Conservation (phyloP, 2,329 filamentous ascomycete species). For the Pseudogymnoascus sp. region DNA sequence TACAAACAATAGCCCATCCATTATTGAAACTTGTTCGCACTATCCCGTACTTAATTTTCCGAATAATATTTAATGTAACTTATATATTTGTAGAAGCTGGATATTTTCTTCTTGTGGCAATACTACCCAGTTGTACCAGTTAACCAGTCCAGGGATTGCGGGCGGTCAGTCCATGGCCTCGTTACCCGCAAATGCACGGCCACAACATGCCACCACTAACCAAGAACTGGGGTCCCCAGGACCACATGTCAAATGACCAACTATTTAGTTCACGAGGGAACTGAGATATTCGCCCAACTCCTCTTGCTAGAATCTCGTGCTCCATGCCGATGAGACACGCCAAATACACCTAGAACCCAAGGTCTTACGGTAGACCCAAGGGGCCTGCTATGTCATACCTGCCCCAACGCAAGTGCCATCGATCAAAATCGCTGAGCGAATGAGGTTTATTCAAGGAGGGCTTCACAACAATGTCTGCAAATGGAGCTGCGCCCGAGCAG, state of each 20-base stretch:
- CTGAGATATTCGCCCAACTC: background rate
- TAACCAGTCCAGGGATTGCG: background rate
- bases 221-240: slow-evolving; percentile 1
- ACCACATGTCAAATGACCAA: slow-evolving; percentile 6
- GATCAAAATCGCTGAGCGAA: background rate
- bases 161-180: background rate
- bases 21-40: background rate
- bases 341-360: slow-evolving; percentile 1
- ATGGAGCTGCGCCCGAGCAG: slow-evolving; percentile 2
- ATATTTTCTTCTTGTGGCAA: background rate
- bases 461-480: slow-evolving; percentile 4
- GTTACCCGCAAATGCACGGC: background rate
- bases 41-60: background rate
- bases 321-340: background rate
- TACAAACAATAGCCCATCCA: background rate
- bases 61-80: background rate
- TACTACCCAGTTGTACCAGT: too few species aligned
- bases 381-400: slow-evolving; percentile 3
- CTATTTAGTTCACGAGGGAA: background rate
- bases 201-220: background rate
- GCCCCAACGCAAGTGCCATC: background rate
- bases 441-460: background rate
- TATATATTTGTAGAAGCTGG: background rate
- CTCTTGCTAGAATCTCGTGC: slow-evolving; percentile 2
- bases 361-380: background rate